A percentile compares a stretch with the other conserved stretches of the same genome.
phyloP scores from a whole-genome alignment of 192 early-diverging fungal genomes.

The Funneliformis geosporum region DNA sequence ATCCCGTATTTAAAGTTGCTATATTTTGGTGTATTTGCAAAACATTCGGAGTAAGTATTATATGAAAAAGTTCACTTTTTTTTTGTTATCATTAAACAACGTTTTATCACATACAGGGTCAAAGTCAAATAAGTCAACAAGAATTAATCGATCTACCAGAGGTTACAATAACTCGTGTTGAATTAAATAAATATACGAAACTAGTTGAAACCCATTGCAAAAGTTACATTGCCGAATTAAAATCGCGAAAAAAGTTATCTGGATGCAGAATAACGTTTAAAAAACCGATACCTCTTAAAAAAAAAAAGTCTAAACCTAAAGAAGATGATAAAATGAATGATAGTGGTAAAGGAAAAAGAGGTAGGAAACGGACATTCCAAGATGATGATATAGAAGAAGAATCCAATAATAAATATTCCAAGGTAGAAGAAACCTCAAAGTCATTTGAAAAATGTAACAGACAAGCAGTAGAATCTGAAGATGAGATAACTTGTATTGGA shows the following conservation, averaged over 20 bases:
- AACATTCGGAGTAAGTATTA: background rate
- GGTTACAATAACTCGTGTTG: background rate
- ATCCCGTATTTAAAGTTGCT: conserved; percentile 9
- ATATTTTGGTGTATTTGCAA: conserved; percentile 20
- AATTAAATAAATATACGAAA: background rate
- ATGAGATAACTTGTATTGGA: background rate
- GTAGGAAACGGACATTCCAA: background rate
- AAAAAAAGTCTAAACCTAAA: background rate
- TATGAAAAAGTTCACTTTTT: background rate
- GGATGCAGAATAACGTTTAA: background rate
- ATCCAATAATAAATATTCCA: background rate
- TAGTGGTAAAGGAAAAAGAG: background rate
- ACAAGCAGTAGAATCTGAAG: background rate
- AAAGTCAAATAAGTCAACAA: background rate
- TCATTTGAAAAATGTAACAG: background rate
- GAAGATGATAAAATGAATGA: background rate
- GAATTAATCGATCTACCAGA: background rate
- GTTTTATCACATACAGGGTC: background rate
- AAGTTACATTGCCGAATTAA: background rate
- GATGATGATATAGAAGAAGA: background rate
- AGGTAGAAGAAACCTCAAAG: background rate
- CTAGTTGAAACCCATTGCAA: conserved; percentile 2
- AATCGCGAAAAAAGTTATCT: background rate
- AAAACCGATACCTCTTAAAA: background rate
- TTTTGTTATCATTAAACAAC: background rate